Conservation (phyloP, 129 eudicot species). For the Centella asiatica region DNA sequence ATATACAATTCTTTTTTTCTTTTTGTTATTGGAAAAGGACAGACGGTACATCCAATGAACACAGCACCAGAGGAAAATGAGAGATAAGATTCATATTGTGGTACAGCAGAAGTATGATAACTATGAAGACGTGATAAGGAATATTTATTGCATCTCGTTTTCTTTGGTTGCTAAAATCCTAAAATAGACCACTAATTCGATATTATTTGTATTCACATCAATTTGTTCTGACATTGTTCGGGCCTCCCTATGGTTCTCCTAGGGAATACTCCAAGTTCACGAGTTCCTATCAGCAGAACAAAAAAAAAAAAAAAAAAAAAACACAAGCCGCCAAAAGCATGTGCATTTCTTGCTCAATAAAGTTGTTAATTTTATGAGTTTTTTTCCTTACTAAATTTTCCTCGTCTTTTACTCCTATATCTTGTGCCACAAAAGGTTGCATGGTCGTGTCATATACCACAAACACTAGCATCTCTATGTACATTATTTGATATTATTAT, state of each 20-base stretch:
- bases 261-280: neutral
- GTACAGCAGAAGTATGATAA: too few relatives aligned
- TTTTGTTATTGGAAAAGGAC: too few relatives aligned
- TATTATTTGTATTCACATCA: neutral
- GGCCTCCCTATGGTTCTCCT: constrained; percentile 10
- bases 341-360: constrained; percentile 7
- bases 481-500: neutral
- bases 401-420: constrained; percentile 3
- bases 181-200: neutral
- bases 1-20: too few relatives aligned
- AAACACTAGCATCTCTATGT: neutral
- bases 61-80: too few relatives aligned
- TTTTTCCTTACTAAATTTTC: neutral
- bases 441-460: neutral
- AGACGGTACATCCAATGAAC: too few relatives aligned
- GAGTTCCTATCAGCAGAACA: neutral
- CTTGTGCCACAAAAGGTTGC: neutral
- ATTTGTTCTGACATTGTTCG: constrained; percentile 6
- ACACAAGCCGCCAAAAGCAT: constrained; percentile 29
- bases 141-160: neutral
- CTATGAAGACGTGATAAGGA: too few relatives aligned
- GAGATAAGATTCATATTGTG: too few relatives aligned
- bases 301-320: constrained; percentile 17
- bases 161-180: neutral
- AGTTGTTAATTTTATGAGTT: neutral